These are phyloP conservation scores for Anacardium occidentale DNA, from an alignment of 345 rosid genomes.

Conservation along the genomic window DNA sequence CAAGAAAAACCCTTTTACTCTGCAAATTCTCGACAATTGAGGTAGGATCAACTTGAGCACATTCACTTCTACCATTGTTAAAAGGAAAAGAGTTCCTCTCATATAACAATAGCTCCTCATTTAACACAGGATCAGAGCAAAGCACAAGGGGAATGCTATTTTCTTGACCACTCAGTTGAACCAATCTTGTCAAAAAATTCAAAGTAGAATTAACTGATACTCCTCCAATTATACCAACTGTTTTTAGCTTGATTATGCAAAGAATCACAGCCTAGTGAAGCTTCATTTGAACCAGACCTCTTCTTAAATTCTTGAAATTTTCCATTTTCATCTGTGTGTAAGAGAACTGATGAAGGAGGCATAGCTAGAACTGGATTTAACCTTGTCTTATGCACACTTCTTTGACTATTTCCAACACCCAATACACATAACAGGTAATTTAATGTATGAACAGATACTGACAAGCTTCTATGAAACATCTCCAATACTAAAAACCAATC, in stretches of 20 bases:
- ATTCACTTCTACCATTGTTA: slow-evolving; percentile 32
- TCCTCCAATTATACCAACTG: slow-evolving; percentile 78
- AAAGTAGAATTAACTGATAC: slow-evolving; percentile 52
- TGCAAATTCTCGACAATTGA: slow-evolving; percentile 36
- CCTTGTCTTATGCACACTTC: slow-evolving; percentile 32
- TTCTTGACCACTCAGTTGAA: slow-evolving; percentile 49
- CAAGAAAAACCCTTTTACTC: slow-evolving; percentile 38
- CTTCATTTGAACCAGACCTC: slow-evolving; percentile 31
- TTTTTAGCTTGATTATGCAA: slow-evolving; percentile 49
- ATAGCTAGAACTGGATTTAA: slow-evolving; percentile 42
- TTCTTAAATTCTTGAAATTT: slow-evolving; percentile 44
- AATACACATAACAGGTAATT: slow-evolving; percentile 39
- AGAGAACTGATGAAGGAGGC: slow-evolving; percentile 54
- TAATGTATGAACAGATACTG: slow-evolving; percentile 42
- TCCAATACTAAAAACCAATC: slow-evolving; percentile 20
- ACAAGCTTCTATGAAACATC: slow-evolving; percentile 51
- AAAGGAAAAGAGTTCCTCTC: slow-evolving; percentile 48
- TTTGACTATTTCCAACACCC: slow-evolving; percentile 28
- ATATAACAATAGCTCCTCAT: slow-evolving; percentile 45
- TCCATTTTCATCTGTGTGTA: slow-evolving; percentile 56
- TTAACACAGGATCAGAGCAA: slow-evolving; percentile 68
- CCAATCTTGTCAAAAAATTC: slow-evolving; percentile 55
- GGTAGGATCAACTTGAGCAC: slow-evolving; percentile 29
- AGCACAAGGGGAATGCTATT: slow-evolving; percentile 57
- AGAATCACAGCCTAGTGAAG: slow-evolving; percentile 27